Conservation (phyloP, 2,329 filamentous ascomycete genomes). For the Coniella lustricola region DNA sequence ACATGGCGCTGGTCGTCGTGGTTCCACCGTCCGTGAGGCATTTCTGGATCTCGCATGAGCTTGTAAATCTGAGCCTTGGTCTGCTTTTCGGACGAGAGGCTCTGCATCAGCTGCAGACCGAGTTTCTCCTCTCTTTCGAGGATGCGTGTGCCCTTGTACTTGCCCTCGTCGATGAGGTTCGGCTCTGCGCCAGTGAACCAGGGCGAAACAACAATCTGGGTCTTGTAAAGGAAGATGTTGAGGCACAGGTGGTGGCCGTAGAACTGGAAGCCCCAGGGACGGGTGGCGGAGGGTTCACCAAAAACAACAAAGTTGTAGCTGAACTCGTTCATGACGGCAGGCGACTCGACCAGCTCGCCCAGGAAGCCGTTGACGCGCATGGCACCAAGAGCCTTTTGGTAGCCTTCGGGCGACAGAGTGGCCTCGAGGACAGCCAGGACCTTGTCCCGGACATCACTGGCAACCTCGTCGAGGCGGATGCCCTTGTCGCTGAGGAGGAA, state of each 20-base stretch:
- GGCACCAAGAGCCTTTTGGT: constrained; percentile 59
- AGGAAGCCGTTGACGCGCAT: constrained; percentile 74
- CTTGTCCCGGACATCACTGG: constrained; percentile 33
- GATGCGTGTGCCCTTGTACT: constrained; percentile 57
- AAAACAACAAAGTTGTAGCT: constrained; percentile 73
- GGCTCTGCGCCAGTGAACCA: constrained; percentile 79
- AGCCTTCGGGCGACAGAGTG: constrained; percentile 62
- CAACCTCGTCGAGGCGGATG: constrained; percentile 58
- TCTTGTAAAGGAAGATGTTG: constrained; percentile 58
- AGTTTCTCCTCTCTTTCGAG: constrained; percentile 57
- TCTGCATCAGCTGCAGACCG: constrained; percentile 65
- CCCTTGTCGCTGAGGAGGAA: constrained; percentile 64
- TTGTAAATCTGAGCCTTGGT: constrained; percentile 49
- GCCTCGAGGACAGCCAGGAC: constrained; percentile 49
- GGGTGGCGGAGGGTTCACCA: constrained; percentile 47
- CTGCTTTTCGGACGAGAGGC: constrained; percentile 40
- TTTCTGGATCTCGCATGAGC: constrained; percentile 54
- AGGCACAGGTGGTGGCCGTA: constrained; percentile 77
- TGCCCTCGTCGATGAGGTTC: constrained; percentile 62
- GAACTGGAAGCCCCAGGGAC: constrained; percentile 65
- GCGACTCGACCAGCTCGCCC: constrained; percentile 56
- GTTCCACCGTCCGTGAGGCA: constrained; percentile 68
- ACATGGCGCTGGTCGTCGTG: constrained; percentile 73
- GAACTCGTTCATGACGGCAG: constrained; percentile 62
- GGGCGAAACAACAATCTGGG: constrained; percentile 62